A percentile compares a stretch with the other conserved stretches of the same genome.
Evolutionary conservation across 768 basidiomycete genomes (phyloP).

Genomic region (Antrodiella citrinella): DNA sequence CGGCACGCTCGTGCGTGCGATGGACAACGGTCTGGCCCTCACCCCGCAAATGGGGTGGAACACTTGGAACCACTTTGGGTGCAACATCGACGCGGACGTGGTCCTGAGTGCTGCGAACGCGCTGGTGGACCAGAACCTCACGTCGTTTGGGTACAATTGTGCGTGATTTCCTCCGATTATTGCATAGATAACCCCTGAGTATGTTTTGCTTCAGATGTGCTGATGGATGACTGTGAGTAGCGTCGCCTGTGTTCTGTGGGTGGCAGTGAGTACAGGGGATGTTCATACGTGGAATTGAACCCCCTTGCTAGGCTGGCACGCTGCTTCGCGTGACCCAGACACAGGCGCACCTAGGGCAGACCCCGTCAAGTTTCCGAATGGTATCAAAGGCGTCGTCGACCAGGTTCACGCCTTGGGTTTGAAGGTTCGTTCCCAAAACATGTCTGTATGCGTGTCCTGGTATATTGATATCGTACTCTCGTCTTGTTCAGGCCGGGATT

Average conservation of each 20-base stretch:
- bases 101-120: slow-evolving; percentile 27
- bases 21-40: slow-evolving; percentile 23
- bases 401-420: slow-evolving; percentile 26
- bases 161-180: slow-evolving; percentile 4
- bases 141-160: slow-evolving; percentile 31
- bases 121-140: slow-evolving; percentile 25
- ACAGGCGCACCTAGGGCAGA: slow-evolving; percentile 25
- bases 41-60: slow-evolving; percentile 33
- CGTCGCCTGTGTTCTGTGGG: neutral
- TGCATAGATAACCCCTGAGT: neutral
- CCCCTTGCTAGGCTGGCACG: slow-evolving; percentile 29
- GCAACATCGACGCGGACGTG: slow-evolving; percentile 27
- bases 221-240: slow-evolving; percentile 30
- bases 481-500: slow-evolving; percentile 23
- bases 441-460: neutral
- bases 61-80: slow-evolving; percentile 32
- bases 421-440: slow-evolving; percentile 15
- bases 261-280: neutral
- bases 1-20: slow-evolving; percentile 7
- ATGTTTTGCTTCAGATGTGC: slow-evolving; percentile 21
- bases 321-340: slow-evolving; percentile 18
- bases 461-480: too few relatives aligned
- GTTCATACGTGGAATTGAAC: neutral
- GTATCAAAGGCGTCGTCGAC: slow-evolving; percentile 23
- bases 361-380: slow-evolving; percentile 24